Evolutionary conservation across 805 yeast species (phyloP), one percentile per base, ranked within the genome.

Genomic region (Wickerhamiella dianesei): DNA sequence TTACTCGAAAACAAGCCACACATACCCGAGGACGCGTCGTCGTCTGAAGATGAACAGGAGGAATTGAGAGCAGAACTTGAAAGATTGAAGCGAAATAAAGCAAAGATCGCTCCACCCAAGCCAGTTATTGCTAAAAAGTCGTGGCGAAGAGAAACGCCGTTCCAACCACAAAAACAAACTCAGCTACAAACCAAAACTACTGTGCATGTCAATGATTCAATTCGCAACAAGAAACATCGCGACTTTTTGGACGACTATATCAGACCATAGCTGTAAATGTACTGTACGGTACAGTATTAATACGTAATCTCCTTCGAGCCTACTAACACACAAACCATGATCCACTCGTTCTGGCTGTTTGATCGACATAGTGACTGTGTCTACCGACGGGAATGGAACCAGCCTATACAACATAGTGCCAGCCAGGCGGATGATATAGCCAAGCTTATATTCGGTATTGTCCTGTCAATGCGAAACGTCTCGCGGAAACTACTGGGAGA

Each of bases 321-420:
- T n/a, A n/a, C n/a, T n/a, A n/a, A n/a, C n/a, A n/a, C n/a, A 22
- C n/a, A 5, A 3, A n/a, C n/a, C n/a, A 58, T 56, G 37, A 77
- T 87, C 41, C 80, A 80, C 66, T 83, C 95, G 9, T 82, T 88
- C 59, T 84, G 87, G 83, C 76, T 89, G 47, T 89, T 82, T 60
- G 96, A 89, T 62, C 74, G 92, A 60, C 96, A 89, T 65, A 84
- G 96, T 56, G 79, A 82, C 52, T 88, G 97, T 63, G 77, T 89
- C 17, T 89, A 76, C 64, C 75, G 76, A 52, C 69, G 94, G 45
- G 94, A 84, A 60, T 88, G 80, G 79, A 58, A 61, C 43, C 44
- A 41, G 14, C 44, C n/a, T 36, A 16, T 14, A 5, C 46, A 22
- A 14, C 21, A 36, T 25, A 21, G 37, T 5, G 32, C 37, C 2